Evolutionary conservation across 2,329 filamentous ascomycete species (phyloP).

Genomic region (Colletotrichum siamense): DNA sequence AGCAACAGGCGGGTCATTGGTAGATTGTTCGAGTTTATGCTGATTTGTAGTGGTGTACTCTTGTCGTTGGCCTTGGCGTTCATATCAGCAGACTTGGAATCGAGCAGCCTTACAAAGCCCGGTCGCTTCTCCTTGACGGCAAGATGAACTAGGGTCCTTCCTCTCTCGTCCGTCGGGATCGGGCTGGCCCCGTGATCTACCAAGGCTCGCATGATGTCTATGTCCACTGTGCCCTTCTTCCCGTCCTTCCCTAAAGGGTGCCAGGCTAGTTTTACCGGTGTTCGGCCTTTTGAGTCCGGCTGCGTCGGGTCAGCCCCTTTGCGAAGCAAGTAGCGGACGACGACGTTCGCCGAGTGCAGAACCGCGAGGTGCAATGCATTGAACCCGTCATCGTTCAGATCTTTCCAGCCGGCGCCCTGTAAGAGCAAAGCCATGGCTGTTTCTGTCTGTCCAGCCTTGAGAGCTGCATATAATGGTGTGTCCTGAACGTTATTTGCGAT

Average conservation of each 20-base stretch:
- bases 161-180: neutral
- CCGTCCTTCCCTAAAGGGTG: neutral
- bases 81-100: neutral
- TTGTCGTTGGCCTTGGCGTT: neutral
- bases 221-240: neutral
- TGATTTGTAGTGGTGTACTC: neutral
- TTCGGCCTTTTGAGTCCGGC: neutral
- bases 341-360: neutral
- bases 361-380: slow-evolving; percentile 4
- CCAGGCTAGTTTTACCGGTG: neutral
- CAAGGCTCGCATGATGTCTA: neutral
- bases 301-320: neutral
- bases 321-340: neutral
- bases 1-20: neutral
- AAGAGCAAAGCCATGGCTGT: neutral
- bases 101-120: neutral
- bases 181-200: neutral
- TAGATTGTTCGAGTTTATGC: neutral
- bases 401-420: neutral
- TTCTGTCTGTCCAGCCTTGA: neutral
- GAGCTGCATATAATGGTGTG: neutral
- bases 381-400: neutral
- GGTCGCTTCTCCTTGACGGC: neutral
- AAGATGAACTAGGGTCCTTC: neutral
- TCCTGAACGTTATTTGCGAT: neutral